Percentiles rank a stretch among this genome's conserved stretches.
Evolutionary conservation across 2,329 filamentous ascomycete species (phyloP).

Genomic region (Tolypocladium ovalisporum): DNA sequence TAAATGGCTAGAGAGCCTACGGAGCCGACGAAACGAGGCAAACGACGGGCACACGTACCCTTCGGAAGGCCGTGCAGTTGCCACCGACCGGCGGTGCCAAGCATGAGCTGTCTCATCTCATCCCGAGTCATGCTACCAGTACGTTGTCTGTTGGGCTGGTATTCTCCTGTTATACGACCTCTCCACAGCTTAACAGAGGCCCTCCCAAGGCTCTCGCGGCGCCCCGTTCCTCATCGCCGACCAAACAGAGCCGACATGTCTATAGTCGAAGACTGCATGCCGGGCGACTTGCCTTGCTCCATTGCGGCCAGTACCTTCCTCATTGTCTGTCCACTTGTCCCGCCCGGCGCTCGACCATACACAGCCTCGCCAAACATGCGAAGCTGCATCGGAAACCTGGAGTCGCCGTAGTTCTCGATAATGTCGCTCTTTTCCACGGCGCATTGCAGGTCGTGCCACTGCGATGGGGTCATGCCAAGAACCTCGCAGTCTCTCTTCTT

Average conservation of each 20-base stretch:
- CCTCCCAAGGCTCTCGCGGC: not conserved
- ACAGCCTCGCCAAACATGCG: slow-evolving; percentile 34
- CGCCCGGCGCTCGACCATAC: slow-evolving; percentile 12
- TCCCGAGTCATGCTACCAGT: no score
- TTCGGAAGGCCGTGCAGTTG: not conserved
- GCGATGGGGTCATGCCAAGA: not conserved
- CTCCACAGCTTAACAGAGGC: not conserved
- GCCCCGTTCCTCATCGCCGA: not conserved
- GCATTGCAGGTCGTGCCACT: slow-evolving; percentile 13
- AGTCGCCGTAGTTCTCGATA: slow-evolving; percentile 30
- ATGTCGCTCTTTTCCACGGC: slow-evolving; percentile 23
- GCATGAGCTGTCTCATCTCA: no score
- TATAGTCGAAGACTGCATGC: not conserved
- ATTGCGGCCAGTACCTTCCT: not conserved
- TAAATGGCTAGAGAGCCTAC: not conserved
- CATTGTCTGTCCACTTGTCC: not conserved
- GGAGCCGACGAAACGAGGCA: no score
- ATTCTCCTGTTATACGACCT: not conserved
- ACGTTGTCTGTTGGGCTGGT: not conserved
- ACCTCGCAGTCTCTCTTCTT: slow-evolving; percentile 14
- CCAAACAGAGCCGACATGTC: not conserved
- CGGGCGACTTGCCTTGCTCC: not conserved
- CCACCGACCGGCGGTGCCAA: no score
- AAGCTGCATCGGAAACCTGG: slow-evolving; percentile 36
- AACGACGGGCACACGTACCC: not conserved